Evolutionary conservation across 164 flowering plant species (phyloP).

Genomic region (Macadamia integrifolia): DNA sequence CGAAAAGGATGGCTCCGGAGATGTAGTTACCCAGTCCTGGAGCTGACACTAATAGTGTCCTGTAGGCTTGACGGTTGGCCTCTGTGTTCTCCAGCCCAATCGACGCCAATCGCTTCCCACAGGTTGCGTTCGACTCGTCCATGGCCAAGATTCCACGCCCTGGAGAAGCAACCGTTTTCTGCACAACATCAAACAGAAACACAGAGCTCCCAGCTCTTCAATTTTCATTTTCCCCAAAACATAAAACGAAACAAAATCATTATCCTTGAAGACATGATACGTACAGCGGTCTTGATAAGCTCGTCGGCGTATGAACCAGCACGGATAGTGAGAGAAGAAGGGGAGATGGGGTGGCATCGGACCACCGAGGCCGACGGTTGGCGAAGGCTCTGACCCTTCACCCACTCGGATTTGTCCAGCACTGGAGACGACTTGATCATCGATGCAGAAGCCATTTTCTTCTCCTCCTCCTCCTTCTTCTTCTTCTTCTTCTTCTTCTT

Average conservation of each 20-base stretch:
- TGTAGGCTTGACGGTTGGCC: neutral
- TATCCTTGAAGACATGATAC: neutral
- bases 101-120: neutral
- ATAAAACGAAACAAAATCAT: neutral
- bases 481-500: too few species aligned
- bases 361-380: conserved; percentile 9
- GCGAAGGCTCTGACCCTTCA: conserved; percentile 28
- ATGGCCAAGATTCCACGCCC: conserved; percentile 1
- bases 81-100: neutral
- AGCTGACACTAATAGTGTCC: neutral
- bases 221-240: neutral
- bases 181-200: neutral
- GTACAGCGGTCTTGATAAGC: conserved; percentile 43
- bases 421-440: conserved; percentile 31
- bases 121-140: conserved; percentile 1
- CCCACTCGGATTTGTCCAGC: conserved; percentile 25
- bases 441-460: conserved; percentile 28
- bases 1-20: neutral
- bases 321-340: conserved; percentile 23
- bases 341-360: conserved; percentile 14
- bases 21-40: neutral
- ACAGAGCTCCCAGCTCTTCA: neutral
- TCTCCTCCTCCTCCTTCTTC: too few species aligned
- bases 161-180: neutral
- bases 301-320: conserved; percentile 35